These are phyloP conservation scores for Ustilago loliicola DNA, from an alignment of 1,284 basidiomycete genomes.

Conservation along the genomic window DNA sequence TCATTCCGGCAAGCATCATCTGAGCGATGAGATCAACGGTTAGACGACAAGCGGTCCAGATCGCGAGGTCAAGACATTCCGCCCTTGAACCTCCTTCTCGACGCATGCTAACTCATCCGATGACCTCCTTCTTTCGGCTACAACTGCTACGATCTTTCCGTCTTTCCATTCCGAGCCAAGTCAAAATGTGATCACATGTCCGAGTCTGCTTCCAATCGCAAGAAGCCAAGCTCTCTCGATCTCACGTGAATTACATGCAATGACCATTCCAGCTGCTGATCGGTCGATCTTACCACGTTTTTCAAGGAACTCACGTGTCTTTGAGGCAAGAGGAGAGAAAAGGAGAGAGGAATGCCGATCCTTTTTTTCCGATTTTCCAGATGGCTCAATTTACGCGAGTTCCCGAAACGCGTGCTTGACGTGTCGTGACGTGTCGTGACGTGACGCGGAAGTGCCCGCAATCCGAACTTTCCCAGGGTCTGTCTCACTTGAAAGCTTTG, in stretches of 20 bases:
- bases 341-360: not conserved
- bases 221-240: not conserved
- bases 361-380: not conserved
- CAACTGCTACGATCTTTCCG: not conserved
- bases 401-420: conserved; percentile 21
- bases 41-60: not conserved
- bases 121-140: conserved; percentile 5
- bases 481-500: not conserved
- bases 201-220: not conserved
- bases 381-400: conserved; percentile 25
- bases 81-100: not conserved
- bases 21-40: not conserved
- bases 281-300: conserved; percentile 6
- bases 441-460: conserved; percentile 27
- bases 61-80: not conserved
- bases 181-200: not conserved
- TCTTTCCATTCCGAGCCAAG: not conserved
- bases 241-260: conserved; percentile 1
- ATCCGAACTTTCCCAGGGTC: not conserved
- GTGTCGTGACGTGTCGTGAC: conserved; percentile 44
- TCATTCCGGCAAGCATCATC: not conserved
- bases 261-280: conserved; percentile 7
- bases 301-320: not conserved
- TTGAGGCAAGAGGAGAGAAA: not conserved
- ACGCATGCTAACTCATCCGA: conserved; percentile 1